phyloP scores from a whole-genome alignment of 345 rosid genomes.

The Lepidium aucheri region DNA sequence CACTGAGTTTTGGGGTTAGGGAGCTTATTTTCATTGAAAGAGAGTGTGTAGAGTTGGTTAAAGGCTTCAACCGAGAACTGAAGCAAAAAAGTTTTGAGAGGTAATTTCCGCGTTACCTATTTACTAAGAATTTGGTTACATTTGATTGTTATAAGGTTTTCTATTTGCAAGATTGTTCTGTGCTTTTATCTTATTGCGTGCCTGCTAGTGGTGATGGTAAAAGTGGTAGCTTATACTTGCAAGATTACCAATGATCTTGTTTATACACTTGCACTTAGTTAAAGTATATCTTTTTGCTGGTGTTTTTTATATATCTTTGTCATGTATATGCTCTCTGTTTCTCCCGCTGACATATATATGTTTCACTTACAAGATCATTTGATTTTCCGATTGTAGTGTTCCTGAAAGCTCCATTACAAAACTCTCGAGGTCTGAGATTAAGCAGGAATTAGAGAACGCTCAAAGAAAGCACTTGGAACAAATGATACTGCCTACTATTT shows the following conservation, averaged over 20 bases:
- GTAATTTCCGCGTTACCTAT: slow-evolving; percentile 26
- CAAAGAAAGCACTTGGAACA: slow-evolving; percentile 72
- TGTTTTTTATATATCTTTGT: background rate
- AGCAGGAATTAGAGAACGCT: slow-evolving; percentile 58
- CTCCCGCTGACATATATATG: background rate
- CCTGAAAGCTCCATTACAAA: slow-evolving; percentile 36
- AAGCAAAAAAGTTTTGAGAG: slow-evolving; percentile 37
- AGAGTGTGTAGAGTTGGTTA: slow-evolving; percentile 71
- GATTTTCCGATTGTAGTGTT: slow-evolving; percentile 40
- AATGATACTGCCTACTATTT: slow-evolving; percentile 56
- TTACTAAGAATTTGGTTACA: slow-evolving; percentile 1
- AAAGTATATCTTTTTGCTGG: slow-evolving; percentile 1
- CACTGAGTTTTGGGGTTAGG: slow-evolving; percentile 65
- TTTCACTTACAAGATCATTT: slow-evolving; percentile 14
- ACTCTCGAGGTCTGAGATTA: slow-evolving; percentile 63
- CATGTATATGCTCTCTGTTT: slow-evolving; percentile 4
- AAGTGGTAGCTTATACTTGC: background rate
- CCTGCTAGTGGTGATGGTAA: background rate
- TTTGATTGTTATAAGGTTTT: background rate
- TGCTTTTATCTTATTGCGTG: background rate
- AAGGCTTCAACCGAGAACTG: slow-evolving; percentile 43
- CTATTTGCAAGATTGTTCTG: background rate
- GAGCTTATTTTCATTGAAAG: slow-evolving; percentile 78
- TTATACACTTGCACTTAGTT: background rate
- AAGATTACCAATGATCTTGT: background rate